Conservation (phyloP, 2,329 filamentous ascomycete genomes). For the Ophiobolus disseminans region DNA sequence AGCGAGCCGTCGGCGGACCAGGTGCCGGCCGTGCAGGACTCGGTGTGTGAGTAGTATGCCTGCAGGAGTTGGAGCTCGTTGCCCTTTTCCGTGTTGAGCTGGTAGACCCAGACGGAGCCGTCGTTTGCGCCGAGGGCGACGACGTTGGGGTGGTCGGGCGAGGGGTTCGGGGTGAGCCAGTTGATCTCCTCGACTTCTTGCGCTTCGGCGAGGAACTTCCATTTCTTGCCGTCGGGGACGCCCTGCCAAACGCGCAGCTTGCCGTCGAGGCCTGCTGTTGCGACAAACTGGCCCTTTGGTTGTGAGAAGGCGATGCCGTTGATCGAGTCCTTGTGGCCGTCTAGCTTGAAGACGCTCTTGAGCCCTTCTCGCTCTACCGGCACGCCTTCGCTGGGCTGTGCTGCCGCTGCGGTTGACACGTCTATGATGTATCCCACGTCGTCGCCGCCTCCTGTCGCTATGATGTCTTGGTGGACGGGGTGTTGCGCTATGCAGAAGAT, state of each 20-base stretch:
- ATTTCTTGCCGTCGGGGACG: conserved; percentile 59
- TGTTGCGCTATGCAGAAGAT: conserved; percentile 97
- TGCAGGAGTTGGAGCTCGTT: conserved; percentile 80
- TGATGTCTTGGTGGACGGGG: conserved; percentile 75
- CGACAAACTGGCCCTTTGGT: conserved; percentile 80
- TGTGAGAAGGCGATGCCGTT: conserved; percentile 85
- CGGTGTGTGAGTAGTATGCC: conserved; percentile 90
- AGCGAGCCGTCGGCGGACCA: conserved; percentile 90
- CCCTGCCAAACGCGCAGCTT: conserved; percentile 73
- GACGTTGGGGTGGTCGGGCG: conserved; percentile 74
- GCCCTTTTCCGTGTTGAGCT: conserved; percentile 70
- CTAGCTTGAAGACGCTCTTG: conserved; percentile 72
- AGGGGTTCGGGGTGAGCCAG: conserved; percentile 82
- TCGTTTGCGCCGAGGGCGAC: conserved; percentile 88
- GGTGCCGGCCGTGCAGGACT: conserved; percentile 82
- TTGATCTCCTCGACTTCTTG: conserved; percentile 96
- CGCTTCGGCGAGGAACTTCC: conserved; percentile 75
- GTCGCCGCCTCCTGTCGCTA: conserved; percentile 86
- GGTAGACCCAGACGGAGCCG: conserved; percentile 95
- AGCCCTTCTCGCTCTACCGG: conserved; percentile 66
- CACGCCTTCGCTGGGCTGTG: conserved; percentile 66
- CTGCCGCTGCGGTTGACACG: conserved; percentile 67
- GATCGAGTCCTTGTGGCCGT: conserved; percentile 92
- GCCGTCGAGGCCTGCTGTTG: conserved; percentile 90
- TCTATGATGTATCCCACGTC: conserved; percentile 90